Conservation (phyloP, 768 basidiomycete species). For the Lyophyllum semitale region DNA sequence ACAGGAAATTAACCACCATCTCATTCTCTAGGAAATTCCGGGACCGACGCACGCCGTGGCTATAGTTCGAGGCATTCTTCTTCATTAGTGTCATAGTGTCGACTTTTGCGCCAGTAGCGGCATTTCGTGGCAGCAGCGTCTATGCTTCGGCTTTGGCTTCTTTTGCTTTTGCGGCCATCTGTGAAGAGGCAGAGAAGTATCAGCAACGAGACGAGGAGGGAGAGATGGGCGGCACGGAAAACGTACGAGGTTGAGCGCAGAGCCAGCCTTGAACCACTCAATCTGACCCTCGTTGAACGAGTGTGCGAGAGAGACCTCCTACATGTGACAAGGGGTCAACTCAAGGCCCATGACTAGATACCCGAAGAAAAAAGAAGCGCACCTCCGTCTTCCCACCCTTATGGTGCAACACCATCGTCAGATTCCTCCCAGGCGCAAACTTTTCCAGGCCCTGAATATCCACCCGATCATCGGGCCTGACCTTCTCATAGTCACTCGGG, state of each 20-base stretch:
- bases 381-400: constrained; percentile 74
- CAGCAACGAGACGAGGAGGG: not conserved
- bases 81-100: too few relatives aligned
- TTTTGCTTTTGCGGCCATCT: constrained; percentile 20
- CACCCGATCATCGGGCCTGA: constrained; percentile 84
- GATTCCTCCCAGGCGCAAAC: constrained; percentile 91
- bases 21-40: not conserved
- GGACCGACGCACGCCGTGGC: too few relatives aligned
- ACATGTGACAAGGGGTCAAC: constrained; percentile 16
- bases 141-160: constrained; percentile 15
- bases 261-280: constrained; percentile 98
- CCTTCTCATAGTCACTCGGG: constrained; percentile 92
- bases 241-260: constrained; percentile 84
- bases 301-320: constrained; percentile 75
- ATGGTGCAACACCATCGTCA: constrained; percentile 84
- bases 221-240: not conserved
- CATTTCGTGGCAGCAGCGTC: not conserved
- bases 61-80: too few relatives aligned
- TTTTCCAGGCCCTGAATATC: constrained; percentile 86
- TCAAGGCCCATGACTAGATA: too few relatives aligned
- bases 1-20: not conserved
- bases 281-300: constrained; percentile 98
- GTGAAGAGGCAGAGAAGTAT: not conserved
- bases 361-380: constrained; percentile 18
- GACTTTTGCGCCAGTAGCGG: not conserved